Evolutionary conservation across 495 filamentous ascomycete species (phyloP).

Genomic region (Lepraria neglecta): DNA sequence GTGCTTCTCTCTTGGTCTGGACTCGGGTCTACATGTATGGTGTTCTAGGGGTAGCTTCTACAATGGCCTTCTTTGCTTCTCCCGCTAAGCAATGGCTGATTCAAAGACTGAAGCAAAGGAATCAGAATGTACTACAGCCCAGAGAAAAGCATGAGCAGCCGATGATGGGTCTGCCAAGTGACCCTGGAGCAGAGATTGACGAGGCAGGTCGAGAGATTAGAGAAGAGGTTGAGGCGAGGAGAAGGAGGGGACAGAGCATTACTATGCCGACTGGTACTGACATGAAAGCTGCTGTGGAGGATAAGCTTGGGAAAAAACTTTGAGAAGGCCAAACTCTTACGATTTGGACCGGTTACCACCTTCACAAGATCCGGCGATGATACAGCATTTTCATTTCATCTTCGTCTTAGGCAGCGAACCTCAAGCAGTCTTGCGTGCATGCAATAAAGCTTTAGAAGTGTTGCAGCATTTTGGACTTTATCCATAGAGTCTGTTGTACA

Average conservation of each 20-base stretch:
- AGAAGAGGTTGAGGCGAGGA: slow-evolving; percentile 58
- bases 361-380: no score
- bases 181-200: slow-evolving; percentile 69
- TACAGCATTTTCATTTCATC: no score
- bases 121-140: slow-evolving; percentile 29
- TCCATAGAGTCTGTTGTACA: no score
- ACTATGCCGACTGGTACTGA: slow-evolving; percentile 44
- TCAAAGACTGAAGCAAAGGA: slow-evolving; percentile 53
- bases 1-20: slow-evolving; percentile 66
- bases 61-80: slow-evolving; percentile 71
- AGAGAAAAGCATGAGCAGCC: slow-evolving; percentile 42
- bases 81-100: slow-evolving; percentile 61
- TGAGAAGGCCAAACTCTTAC: neutral
- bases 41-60: slow-evolving; percentile 55
- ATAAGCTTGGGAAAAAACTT: slow-evolving; percentile 40
- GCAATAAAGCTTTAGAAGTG: no score
- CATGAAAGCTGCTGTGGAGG: slow-evolving; percentile 42
- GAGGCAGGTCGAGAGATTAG: slow-evolving; percentile 72
- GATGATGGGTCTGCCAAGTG: slow-evolving; percentile 68
- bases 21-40: slow-evolving; percentile 83
- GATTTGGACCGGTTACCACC: no score
- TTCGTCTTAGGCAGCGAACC: neutral
- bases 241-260: slow-evolving; percentile 46
- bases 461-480: no score
- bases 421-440: no score